These are phyloP conservation scores for Penicillium sp. DNA, from an alignment of 2,329 filamentous ascomycete species.

Conservation along the genomic window DNA sequence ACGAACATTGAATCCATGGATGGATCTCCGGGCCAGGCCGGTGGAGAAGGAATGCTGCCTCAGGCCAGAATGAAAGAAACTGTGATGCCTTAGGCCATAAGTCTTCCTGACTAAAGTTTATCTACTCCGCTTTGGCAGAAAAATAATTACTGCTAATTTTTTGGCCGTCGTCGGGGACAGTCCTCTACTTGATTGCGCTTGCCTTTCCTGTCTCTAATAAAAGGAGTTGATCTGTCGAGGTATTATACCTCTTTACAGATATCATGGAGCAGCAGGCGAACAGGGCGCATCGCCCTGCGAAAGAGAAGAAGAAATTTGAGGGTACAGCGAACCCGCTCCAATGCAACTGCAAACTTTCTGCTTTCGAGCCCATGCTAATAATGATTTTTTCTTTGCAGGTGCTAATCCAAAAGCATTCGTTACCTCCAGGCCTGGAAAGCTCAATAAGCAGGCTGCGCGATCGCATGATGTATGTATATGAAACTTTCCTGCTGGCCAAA, in stretches of 20 bases:
- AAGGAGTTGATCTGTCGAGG: constrained; percentile 19
- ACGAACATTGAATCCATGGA: no score
- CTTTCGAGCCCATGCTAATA: constrained; percentile 9
- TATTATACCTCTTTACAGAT: constrained; percentile 21
- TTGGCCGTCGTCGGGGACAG: constrained; percentile 17
- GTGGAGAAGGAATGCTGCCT: constrained; percentile 7
- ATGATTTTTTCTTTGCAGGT: constrained; percentile 40
- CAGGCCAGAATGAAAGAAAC: not conserved
- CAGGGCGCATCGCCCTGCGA: constrained; percentile 73
- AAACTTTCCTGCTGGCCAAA: not conserved
- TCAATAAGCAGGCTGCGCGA: constrained; percentile 57
- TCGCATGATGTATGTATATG: constrained; percentile 44
- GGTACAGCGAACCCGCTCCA: constrained; percentile 40
- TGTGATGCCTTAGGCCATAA: constrained; percentile 6
- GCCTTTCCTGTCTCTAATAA: constrained; percentile 12
- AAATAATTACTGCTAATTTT: constrained; percentile 24
- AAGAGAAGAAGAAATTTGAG: constrained; percentile 73
- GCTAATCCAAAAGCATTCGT: constrained; percentile 86
- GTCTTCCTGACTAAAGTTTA: constrained; percentile 15
- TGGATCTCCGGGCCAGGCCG: no score
- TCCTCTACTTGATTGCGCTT: constrained; percentile 11
- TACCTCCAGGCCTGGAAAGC: constrained; percentile 69
- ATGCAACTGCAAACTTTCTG: constrained; percentile 10
- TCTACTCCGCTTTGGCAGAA: constrained; percentile 26
- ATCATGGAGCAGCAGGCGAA: constrained; percentile 75